Base-by-base conservation (phyloP, 345 rosid species). In the Leavenworthia alabamica region DNA sequence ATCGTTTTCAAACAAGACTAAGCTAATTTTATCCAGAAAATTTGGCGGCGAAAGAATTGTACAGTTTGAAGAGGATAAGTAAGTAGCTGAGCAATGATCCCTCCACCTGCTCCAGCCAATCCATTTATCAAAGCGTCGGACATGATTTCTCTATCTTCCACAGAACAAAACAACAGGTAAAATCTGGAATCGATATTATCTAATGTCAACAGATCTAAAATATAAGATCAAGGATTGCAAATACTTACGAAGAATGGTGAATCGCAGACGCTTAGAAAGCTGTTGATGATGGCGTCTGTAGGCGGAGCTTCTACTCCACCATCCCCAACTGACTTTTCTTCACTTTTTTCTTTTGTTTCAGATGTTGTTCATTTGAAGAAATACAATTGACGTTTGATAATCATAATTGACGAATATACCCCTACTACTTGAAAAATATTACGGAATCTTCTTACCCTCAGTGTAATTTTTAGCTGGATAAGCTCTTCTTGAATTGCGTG, bases 101-200 rank as follows among this genome's bases (percentile, higher is more conserved):
- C 97, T 9, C 96, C 99, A 24, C 95, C 94, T 27, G 96, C 96
- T 52, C 96, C 97, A 51, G 99, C 88, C 70, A 93, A 77, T 17
- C 97, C 99, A 64, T 84, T 90, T 71, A 93, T 90, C 83, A 90
- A 35, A 72, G 99, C 96, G 68, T 90, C 99, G 8, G 99, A 93
- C 99, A 93, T 93, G 56, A 32, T 48, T 48, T 10, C 54, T 29
- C 54, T 29, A 6, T 5, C 48, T 49, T 49, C 28, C 37, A 47
- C 26, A 37, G 22, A 0, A 17, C 1, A 23, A 0, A 33, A 27
- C 11, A 27, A 40, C 43, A 23, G 1, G 0, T 3, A 26, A 49
- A 41, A 33, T 1, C 8, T 49, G 16, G 2, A 50, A 69, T 46
- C 44, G 62, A 11, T 13, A 11, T 16, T 13, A 11, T 16, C 47